Conservation (phyloP, 2,329 filamentous ascomycete genomes). For the Epichloe baconii region DNA sequence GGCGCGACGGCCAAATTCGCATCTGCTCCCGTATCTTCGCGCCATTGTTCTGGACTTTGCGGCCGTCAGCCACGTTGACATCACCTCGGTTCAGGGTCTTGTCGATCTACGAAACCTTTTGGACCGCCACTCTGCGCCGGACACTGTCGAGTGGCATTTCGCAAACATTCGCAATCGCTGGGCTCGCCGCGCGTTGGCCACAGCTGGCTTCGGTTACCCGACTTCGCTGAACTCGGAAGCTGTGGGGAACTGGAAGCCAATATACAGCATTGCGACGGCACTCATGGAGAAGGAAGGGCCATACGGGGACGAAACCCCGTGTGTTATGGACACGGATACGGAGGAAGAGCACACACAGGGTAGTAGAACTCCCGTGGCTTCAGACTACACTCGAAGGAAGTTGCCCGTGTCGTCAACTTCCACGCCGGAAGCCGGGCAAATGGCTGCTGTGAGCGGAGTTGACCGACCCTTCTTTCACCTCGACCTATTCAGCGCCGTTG, state of each 20-base stretch:
- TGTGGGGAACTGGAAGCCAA: slow-evolving; percentile 18
- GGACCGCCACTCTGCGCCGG: slow-evolving; percentile 36
- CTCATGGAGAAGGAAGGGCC: slow-evolving; percentile 8
- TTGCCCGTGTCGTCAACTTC: background rate
- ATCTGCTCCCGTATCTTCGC: slow-evolving; percentile 31
- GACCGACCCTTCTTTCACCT: slow-evolving; percentile 36
- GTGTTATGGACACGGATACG: slow-evolving; percentile 1
- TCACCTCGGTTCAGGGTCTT: slow-evolving; percentile 43
- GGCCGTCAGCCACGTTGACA: slow-evolving; percentile 42
- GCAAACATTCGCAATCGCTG: slow-evolving; percentile 41
- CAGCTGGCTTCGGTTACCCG: slow-evolving; percentile 41
- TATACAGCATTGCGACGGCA: slow-evolving; percentile 20
- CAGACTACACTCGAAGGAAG: background rate
- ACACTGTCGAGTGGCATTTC: slow-evolving; percentile 39
- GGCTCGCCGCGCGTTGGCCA: slow-evolving; percentile 42
- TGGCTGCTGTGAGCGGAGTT: slow-evolving; percentile 23
- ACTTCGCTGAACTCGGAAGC: slow-evolving; percentile 14
- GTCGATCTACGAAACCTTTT: slow-evolving; percentile 42
- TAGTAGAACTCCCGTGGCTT: background rate
- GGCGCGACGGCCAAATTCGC: slow-evolving; percentile 13
- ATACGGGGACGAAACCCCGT: background rate
- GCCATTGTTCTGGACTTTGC: slow-evolving; percentile 46
- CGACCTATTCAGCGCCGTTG: slow-evolving; percentile 30
- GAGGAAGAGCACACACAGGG: slow-evolving; percentile 8
- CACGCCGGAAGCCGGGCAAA: background rate